These are phyloP conservation scores for Trichoderma afroharzianum DNA, from an alignment of 2,329 filamentous ascomycete species.

Conservation along the genomic window DNA sequence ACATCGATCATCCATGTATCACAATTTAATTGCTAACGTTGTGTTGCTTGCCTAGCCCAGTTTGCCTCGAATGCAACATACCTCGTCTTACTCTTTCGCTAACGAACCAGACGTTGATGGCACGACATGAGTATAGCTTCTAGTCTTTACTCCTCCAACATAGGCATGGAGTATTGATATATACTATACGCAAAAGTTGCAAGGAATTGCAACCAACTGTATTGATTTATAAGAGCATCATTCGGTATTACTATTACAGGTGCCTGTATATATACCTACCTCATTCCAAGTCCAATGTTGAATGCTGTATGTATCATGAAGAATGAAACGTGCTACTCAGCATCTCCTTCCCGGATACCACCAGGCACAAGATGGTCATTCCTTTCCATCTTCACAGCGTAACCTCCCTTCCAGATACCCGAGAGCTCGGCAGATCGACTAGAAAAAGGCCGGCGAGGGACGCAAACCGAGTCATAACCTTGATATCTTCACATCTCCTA, in stretches of 20 bases:
- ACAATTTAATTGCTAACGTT: neutral
- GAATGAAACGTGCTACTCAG: neutral
- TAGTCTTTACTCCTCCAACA: neutral
- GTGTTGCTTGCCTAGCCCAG: neutral
- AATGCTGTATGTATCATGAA: neutral
- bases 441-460: neutral
- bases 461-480: neutral
- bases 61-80: neutral
- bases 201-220: neutral
- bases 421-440: neutral
- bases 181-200: neutral
- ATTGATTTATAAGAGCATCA: neutral
- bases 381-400: neutral
- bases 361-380: neutral
- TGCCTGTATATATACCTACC: fast-evolving
- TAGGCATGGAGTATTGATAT: neutral
- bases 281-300: neutral
- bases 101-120: neutral
- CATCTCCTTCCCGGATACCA: neutral
- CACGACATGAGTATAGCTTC: neutral
- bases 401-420: neutral
- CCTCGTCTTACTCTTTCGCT: too few relatives aligned
- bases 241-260: too few relatives aligned
- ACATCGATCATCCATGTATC: neutral
- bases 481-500: neutral